phyloP scores from a whole-genome alignment of 495 filamentous ascomycete species.

The Annulohypoxylon bovei region DNA sequence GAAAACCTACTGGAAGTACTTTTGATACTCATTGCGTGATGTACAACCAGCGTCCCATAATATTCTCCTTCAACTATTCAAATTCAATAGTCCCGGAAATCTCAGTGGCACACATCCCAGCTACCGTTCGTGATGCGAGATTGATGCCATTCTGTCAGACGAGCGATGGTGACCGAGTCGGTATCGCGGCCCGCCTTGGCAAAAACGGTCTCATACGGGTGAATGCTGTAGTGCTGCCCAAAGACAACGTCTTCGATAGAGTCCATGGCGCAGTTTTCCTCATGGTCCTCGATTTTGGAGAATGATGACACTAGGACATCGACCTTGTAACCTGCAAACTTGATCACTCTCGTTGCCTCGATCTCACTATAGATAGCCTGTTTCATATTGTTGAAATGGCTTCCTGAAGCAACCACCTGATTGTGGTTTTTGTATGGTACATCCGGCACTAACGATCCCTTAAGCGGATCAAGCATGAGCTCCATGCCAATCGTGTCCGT shows the following conservation, averaged over 20 bases:
- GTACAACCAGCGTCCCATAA: background rate
- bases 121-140: conserved; percentile 28
- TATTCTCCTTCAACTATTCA: background rate
- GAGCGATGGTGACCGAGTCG: conserved; percentile 32
- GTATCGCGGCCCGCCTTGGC: conserved; percentile 42
- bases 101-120: conserved; percentile 34
- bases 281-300: conserved; percentile 15
- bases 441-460: conserved; percentile 11
- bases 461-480: conserved; percentile 39
- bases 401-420: conserved; percentile 31
- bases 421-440: background rate
- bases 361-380: conserved; percentile 43
- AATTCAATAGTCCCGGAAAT: background rate
- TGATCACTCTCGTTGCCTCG: conserved; percentile 40
- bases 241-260: conserved; percentile 22
- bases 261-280: conserved; percentile 12
- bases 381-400: conserved; percentile 29
- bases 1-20: background rate
- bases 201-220: conserved; percentile 52
- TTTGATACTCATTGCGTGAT: background rate
- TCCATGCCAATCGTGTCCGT: conserved; percentile 48
- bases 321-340: conserved; percentile 45
- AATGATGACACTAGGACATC: conserved; percentile 46
- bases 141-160: conserved; percentile 39
- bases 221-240: conserved; percentile 33